Conservation (phyloP, 148 eudicot genomes). For the Amaranthus cruentus region DNA sequence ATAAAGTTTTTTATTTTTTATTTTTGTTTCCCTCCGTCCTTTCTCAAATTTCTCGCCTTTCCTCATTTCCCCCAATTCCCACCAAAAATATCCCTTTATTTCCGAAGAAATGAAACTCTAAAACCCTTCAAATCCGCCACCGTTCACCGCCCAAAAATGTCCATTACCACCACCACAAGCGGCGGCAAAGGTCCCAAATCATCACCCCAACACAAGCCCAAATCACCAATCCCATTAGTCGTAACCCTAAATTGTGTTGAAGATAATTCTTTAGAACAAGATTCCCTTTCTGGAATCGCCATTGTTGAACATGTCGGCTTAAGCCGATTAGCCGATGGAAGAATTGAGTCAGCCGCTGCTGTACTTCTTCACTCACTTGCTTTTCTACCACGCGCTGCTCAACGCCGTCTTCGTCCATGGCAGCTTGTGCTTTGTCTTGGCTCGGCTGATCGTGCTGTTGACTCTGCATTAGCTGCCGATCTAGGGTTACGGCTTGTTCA, state of each 20-base stretch:
- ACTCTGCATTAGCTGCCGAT: conserved; percentile 87
- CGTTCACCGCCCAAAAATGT: conserved; percentile 14
- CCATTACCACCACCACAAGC: conserved; percentile 6
- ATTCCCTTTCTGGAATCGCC: conserved; percentile 69
- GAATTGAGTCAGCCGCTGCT: conserved; percentile 79
- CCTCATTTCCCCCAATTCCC: not conserved
- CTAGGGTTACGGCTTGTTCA: conserved; percentile 74
- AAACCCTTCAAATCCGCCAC: too few species aligned
- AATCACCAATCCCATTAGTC: conserved; percentile 47
- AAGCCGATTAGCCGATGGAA: conserved; percentile 59
- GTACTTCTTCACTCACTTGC: conserved; percentile 88
- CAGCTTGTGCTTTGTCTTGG: conserved; percentile 95
- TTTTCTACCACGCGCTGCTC: conserved; percentile 98
- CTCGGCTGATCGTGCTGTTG: conserved; percentile 77
- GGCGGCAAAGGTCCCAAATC: conserved; percentile 17
- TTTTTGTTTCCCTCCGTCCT: not conserved
- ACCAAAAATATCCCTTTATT: not conserved
- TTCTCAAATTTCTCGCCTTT: not conserved
- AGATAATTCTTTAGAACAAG: conserved; percentile 57
- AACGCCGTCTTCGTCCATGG: conserved; percentile 86
- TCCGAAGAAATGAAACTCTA: not conserved
- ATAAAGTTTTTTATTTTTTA: too few species aligned
- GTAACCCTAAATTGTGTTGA: conserved; percentile 95
- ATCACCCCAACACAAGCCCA: conserved; percentile 30
- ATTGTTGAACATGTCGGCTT: conserved; percentile 71